Base-by-base conservation (phyloP, 495 filamentous ascomycete genomes). In the Parathielavia hyrcaniae region DNA sequence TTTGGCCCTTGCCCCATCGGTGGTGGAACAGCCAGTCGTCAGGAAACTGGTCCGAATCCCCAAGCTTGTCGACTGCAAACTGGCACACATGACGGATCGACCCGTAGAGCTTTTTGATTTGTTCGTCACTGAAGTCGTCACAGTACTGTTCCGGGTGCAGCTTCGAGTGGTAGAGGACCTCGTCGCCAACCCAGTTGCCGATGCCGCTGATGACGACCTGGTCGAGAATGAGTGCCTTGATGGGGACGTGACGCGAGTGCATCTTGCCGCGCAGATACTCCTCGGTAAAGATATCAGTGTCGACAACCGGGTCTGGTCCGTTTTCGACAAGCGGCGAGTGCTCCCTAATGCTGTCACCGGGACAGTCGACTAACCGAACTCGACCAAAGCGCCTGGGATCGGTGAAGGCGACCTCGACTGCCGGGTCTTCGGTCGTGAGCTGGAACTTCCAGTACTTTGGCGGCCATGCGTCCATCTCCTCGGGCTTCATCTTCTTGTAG, bases 181-280 rank as follows among this genome's bases (percentile, higher is more conserved):
- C 93, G 65, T 98, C 93, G 0, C 83, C 90, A 61, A 98, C 90
- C 93, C 92, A 97, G 63, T 97, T 97, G 2, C 93, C 93, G 49
- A 98, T 89, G 6, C 93, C 93, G 64, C 89, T 91, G 51, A 97
- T 85, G 64, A 86, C 87, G n/a, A 81, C 77, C 68, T 98, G 93
- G 65, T 97, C 89, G 13, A 97, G 78, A 20, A 98, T 71, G 50
- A 96, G 75, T 0, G 89, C 86, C 67, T 97, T 97, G 47, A 97
- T 77, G 0, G 92, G 89, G 1, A 96, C 86, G 54, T 82, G 86
- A 55, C 90, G 90, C 39, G 77, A 83, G 43, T 67, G 73, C 69
- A 96, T 69, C 70, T 89, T 90, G 56, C 80, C 67, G 20, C 65
- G 67, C 30, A 98, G 68, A 80, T 86, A 97, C 3, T 80, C 78